Conservation (phyloP, 208 protist genomes). For the Leishmania lainsoni region DNA sequence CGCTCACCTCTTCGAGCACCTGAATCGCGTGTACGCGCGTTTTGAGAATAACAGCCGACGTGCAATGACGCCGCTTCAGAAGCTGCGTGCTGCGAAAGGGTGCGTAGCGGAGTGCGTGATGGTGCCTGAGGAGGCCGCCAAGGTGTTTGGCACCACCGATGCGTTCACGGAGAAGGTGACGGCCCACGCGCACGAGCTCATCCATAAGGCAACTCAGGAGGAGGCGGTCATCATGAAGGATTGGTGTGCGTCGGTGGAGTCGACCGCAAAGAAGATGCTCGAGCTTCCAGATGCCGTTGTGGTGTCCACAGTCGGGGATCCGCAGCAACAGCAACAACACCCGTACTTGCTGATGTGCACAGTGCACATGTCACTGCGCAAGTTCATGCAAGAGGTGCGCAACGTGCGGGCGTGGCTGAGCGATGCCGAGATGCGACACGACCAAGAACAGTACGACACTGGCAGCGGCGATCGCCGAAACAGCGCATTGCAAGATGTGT, state of each 20-base stretch:
- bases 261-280: slow-evolving; percentile 42
- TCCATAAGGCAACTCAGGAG: slow-evolving; percentile 33
- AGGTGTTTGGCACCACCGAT: slow-evolving; percentile 55
- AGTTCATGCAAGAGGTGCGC: slow-evolving; percentile 75
- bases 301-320: slow-evolving; percentile 26
- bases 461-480: neutral
- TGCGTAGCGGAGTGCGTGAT: slow-evolving; percentile 64
- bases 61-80: slow-evolving; percentile 64
- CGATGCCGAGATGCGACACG: slow-evolving; percentile 21
- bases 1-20: slow-evolving; percentile 59
- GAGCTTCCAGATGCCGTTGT: slow-evolving; percentile 51
- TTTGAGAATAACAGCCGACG: slow-evolving; percentile 73
- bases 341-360: slow-evolving; percentile 57
- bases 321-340: slow-evolving; percentile 6
- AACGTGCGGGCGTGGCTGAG: slow-evolving; percentile 61
- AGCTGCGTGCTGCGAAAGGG: slow-evolving; percentile 62
- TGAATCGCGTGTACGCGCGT: slow-evolving; percentile 50
- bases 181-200: slow-evolving; percentile 34
- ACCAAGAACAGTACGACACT: neutral
- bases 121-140: slow-evolving; percentile 56
- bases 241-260: slow-evolving; percentile 48
- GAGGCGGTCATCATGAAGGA: slow-evolving; percentile 33
- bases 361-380: slow-evolving; percentile 51
- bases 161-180: slow-evolving; percentile 44
- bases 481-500: neutral